Evolutionary conservation across 768 basidiomycete genomes (phyloP).

Genomic region (Hypholoma fasciculare): DNA sequence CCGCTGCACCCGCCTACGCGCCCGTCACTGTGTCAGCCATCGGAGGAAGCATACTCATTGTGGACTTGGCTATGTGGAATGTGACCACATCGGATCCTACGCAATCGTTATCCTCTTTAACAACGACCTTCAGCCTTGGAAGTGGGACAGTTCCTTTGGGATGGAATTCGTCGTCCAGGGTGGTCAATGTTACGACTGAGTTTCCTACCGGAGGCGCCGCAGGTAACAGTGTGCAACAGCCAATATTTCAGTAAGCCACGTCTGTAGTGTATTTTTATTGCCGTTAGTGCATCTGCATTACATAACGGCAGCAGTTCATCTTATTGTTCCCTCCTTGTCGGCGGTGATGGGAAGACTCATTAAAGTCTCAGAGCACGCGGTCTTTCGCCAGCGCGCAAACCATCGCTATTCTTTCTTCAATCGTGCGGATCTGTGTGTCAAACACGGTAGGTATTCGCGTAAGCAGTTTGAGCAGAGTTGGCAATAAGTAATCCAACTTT

Average conservation of each 20-base stretch:
- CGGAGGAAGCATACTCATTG: constrained; percentile 44
- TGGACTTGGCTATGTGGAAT: constrained; percentile 36
- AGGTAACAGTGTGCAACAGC: constrained; percentile 44
- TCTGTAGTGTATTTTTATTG: background rate
- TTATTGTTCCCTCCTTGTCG: too few relatives aligned
- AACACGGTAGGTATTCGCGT: too few relatives aligned
- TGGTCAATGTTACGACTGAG: constrained; percentile 29
- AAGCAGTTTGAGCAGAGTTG: too few relatives aligned
- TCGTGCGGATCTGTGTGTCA: too few relatives aligned
- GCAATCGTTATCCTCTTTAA: constrained; percentile 41
- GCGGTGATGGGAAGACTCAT: too few relatives aligned
- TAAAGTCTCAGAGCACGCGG: too few relatives aligned
- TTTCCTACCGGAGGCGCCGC: constrained; percentile 45
- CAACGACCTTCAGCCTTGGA: constrained; percentile 35
- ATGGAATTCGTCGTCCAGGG: constrained; percentile 18
- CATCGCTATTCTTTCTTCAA: too few relatives aligned
- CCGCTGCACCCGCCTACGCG: constrained; percentile 22
- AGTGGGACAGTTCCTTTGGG: constrained; percentile 19
- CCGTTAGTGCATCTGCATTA: too few relatives aligned
- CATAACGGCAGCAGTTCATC: too few relatives aligned
- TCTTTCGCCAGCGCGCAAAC: too few relatives aligned
- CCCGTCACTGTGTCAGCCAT: constrained; percentile 33
- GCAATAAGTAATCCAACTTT: too few relatives aligned
- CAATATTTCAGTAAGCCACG: constrained; percentile 8
- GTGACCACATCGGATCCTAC: constrained; percentile 66